A percentile compares a stretch with the other conserved stretches of the same genome.
These are phyloP conservation scores for Fusarium globosum DNA, from an alignment of 2,329 filamentous ascomycete genomes.

Conservation along the genomic window DNA sequence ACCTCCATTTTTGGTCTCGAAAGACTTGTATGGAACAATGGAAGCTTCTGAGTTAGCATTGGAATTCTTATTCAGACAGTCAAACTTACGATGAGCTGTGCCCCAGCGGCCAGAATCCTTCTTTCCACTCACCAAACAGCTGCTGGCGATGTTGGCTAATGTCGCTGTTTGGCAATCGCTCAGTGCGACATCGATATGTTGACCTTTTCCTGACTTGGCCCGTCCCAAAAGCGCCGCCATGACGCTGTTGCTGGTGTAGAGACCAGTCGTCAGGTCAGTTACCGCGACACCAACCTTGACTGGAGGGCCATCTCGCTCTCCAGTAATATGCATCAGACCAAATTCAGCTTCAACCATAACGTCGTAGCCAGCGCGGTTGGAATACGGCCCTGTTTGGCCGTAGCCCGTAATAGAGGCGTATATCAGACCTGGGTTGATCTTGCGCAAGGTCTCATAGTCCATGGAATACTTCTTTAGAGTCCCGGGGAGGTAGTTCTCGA, in stretches of 20 bases:
- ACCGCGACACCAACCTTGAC: slow-evolving; percentile 98
- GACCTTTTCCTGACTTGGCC: slow-evolving; percentile 79
- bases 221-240: slow-evolving; percentile 91
- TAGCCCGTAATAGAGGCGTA: slow-evolving; percentile 98
- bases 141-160: slow-evolving; percentile 94
- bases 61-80: not conserved
- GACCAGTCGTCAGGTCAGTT: slow-evolving; percentile 92
- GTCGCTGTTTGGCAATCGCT: slow-evolving; percentile 97
- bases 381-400: slow-evolving; percentile 93
- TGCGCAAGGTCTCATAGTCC: slow-evolving; percentile 83
- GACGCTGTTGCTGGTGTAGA: slow-evolving; percentile 95
- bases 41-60: slow-evolving; percentile 68
- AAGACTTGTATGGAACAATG: slow-evolving; percentile 95
- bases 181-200: slow-evolving; percentile 91
- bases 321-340: slow-evolving; percentile 98
- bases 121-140: slow-evolving; percentile 86
- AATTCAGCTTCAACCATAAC: slow-evolving; percentile 99
- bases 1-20: slow-evolving; percentile 77
- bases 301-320: slow-evolving; percentile 84
- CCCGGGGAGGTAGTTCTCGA: slow-evolving; percentile 96
- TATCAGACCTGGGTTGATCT: slow-evolving; percentile 86
- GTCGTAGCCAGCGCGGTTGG: slow-evolving; percentile 90
- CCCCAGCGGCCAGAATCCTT: slow-evolving; percentile 93
- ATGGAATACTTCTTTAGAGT: slow-evolving; percentile 89
- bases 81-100: slow-evolving; percentile 83